Percentiles rank a stretch among this genome's conserved stretches.
phyloP scores from a whole-genome alignment of 179 eudicot species.

The Beta lomatogona region DNA sequence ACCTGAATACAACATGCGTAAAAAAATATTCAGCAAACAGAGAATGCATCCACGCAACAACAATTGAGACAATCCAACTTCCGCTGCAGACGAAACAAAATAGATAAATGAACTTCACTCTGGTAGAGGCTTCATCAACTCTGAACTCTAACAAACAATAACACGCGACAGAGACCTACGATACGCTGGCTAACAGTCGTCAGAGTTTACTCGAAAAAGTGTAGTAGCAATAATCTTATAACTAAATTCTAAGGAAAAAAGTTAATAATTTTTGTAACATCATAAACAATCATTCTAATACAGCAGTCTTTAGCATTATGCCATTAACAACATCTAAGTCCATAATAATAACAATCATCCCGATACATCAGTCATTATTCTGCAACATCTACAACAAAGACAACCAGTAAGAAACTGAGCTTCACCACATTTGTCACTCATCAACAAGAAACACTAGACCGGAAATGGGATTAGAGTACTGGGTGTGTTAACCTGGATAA shows the following conservation, averaged over 20 bases:
- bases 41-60: not conserved
- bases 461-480: not conserved
- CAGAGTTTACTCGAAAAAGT: not conserved
- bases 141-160: not conserved
- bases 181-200: not conserved
- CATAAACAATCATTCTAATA: not conserved
- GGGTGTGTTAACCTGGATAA: not conserved
- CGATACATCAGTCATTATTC: not conserved
- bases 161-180: not conserved
- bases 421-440: not conserved
- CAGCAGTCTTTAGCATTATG: not conserved
- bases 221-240: not conserved
- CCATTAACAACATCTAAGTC: not conserved
- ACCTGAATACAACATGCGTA: no score
- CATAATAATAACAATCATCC: not conserved
- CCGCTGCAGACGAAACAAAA: not conserved
- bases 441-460: not conserved
- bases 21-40: no score
- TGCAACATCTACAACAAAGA: not conserved
- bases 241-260: not conserved
- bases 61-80: not conserved
- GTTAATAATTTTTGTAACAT: not conserved
- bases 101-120: not conserved
- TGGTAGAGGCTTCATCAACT: not conserved
- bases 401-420: not conserved